phyloP scores from a whole-genome alignment of 2,329 filamentous ascomycete genomes.

The Apiospora phragmitis region DNA sequence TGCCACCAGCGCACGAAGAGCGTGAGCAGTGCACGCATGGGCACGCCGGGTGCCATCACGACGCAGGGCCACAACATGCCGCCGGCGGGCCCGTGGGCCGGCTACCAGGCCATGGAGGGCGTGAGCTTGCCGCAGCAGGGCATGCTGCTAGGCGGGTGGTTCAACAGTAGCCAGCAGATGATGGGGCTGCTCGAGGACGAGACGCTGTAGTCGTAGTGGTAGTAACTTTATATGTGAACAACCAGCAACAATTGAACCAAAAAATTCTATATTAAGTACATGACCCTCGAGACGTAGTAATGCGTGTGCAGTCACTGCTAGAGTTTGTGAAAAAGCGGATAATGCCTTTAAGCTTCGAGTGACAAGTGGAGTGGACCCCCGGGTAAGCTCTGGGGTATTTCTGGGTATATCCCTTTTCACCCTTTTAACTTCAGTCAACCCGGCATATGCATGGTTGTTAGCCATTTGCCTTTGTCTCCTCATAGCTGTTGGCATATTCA shows the following conservation, averaged over 20 bases:
- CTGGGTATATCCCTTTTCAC: no score
- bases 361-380: no score
- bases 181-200: conserved; percentile 66
- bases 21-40: neutral
- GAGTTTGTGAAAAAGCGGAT: neutral
- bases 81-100: conserved; percentile 19
- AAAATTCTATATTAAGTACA: no score
- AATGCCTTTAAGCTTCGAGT: no score
- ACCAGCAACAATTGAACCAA: neutral
- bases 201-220: neutral
- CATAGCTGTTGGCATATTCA: no score
- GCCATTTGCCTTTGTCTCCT: no score
- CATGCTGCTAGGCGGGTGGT: conserved; percentile 63
- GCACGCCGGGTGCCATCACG: neutral
- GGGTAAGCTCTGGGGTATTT: neutral
- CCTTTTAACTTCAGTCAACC: no score
- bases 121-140: conserved; percentile 26
- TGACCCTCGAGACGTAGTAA: neutral
- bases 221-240: no score
- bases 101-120: neutral
- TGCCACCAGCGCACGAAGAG: neutral
- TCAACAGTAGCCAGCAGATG: conserved; percentile 65
- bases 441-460: no score
- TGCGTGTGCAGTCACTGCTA: no score
- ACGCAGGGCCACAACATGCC: conserved; percentile 10